Evolutionary conservation across 768 basidiomycete species (phyloP).

Genomic region (Lactarius sp.): DNA sequence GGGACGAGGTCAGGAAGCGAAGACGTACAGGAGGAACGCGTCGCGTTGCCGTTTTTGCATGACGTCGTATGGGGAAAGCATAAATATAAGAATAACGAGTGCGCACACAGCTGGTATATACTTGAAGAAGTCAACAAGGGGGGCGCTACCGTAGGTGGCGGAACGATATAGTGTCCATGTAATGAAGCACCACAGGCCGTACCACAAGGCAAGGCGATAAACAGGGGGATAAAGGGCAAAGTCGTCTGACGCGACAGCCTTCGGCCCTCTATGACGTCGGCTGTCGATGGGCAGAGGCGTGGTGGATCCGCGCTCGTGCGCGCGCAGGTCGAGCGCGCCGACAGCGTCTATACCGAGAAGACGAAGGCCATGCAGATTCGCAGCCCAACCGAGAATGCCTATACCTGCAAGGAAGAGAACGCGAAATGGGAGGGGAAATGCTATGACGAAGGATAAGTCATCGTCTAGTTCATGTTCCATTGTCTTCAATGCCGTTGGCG

Average conservation of each 20-base stretch:
- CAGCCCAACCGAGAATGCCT: slow-evolving; percentile 87
- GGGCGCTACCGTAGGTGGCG: slow-evolving; percentile 51
- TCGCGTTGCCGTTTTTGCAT: slow-evolving; percentile 68
- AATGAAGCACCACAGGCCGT: slow-evolving; percentile 52
- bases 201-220: slow-evolving; percentile 64
- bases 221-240: slow-evolving; percentile 49
- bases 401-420: slow-evolving; percentile 74
- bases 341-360: slow-evolving; percentile 68
- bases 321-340: slow-evolving; percentile 58
- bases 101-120: slow-evolving; percentile 68
- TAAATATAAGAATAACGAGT: slow-evolving; percentile 48
- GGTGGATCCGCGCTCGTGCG: slow-evolving; percentile 9
- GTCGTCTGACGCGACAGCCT: slow-evolving; percentile 35
- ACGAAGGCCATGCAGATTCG: slow-evolving; percentile 84
- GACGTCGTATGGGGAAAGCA: slow-evolving; percentile 65
- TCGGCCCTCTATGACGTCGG: slow-evolving; percentile 30
- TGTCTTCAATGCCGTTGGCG: slow-evolving; percentile 10
- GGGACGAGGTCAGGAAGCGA: slow-evolving; percentile 8
- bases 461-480: slow-evolving; percentile 35
- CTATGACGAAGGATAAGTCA: slow-evolving; percentile 47
- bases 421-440: slow-evolving; percentile 89
- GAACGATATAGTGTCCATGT: slow-evolving; percentile 69
- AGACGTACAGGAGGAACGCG: slow-evolving; percentile 70
- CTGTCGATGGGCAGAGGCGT: slow-evolving; percentile 29
- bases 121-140: slow-evolving; percentile 68